phyloP scores from a whole-genome alignment of 768 basidiomycete species.

The Calocera viscosa region DNA sequence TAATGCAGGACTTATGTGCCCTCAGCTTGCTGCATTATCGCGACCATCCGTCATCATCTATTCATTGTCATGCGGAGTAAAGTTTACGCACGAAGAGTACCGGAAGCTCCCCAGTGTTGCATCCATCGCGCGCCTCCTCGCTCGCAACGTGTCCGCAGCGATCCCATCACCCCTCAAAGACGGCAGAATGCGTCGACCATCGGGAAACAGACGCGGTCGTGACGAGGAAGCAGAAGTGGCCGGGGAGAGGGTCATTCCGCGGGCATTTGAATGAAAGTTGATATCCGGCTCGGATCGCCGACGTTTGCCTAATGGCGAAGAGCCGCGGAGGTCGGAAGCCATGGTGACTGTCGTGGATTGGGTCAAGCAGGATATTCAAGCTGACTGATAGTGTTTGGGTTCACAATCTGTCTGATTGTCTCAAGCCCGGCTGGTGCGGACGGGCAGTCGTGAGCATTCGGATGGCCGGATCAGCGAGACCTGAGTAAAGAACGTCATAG shows the following conservation, averaged over 20 bases:
- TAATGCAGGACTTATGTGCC: conserved; percentile 52
- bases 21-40: conserved; percentile 23
- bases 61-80: not conserved
- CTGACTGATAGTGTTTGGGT: no score
- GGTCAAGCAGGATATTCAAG: no score
- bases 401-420: no score
- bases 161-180: not conserved
- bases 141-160: not conserved
- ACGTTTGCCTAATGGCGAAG: not conserved
- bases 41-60: not conserved
- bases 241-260: not conserved
- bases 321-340: not conserved
- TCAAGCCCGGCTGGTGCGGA: no score
- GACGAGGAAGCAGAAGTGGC: not conserved
- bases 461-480: no score
- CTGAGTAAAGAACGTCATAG: no score
- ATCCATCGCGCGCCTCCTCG: not conserved
- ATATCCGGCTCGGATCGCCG: not conserved
- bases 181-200: not conserved
- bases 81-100: not conserved
- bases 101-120: not conserved
- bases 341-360: no score
- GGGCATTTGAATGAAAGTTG: not conserved
- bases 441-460: no score
- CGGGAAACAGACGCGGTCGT: not conserved